phyloP scores from a whole-genome alignment of 176 grass and related monocot species.

The Oryza punctata region DNA sequence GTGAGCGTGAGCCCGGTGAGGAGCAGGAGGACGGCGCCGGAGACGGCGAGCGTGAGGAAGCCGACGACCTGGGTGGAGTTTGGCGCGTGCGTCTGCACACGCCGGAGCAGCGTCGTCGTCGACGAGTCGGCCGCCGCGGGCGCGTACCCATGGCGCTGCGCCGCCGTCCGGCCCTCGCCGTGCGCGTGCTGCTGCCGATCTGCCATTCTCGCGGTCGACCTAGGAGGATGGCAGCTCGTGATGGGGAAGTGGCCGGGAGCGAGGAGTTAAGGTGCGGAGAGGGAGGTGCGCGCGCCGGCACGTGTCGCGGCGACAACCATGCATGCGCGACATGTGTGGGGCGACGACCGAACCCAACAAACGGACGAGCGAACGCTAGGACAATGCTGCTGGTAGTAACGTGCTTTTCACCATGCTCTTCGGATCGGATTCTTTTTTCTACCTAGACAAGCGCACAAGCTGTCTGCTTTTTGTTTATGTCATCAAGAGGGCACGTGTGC shows the following conservation, averaged over 20 bases:
- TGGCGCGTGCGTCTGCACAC: slow-evolving; percentile 62
- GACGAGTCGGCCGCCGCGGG: not conserved
- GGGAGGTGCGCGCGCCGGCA: slow-evolving; percentile 23
- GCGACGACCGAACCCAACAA: not conserved
- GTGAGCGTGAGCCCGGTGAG: slow-evolving; percentile 71
- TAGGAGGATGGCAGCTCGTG: not conserved
- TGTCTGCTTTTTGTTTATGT: not conserved
- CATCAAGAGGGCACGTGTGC: slow-evolving; percentile 6
- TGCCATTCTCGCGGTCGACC: slow-evolving; percentile 16
- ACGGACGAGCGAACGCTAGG: not conserved
- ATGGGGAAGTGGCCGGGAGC: slow-evolving; percentile 9
- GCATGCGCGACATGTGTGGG: slow-evolving; percentile 51
- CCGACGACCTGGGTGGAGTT: slow-evolving; percentile 72
- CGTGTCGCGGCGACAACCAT: slow-evolving; percentile 43
- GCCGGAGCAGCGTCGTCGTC: slow-evolving; percentile 43
- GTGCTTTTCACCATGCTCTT: not conserved
- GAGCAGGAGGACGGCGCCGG: slow-evolving; percentile 61
- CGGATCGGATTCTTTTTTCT: not conserved
- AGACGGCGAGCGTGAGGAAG: slow-evolving; percentile 70
- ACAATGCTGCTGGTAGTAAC: not conserved
- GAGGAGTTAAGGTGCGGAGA: slow-evolving; percentile 44
- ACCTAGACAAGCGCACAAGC: not conserved
- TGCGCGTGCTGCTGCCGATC: slow-evolving; percentile 29
- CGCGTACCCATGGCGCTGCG: not conserved
- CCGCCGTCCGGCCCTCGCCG: not conserved